Evolutionary conservation across 371 early-diverging fungal genomes (phyloP), one percentile per base, ranked within the genome.

Genomic region (Mortierella polycephala): DNA sequence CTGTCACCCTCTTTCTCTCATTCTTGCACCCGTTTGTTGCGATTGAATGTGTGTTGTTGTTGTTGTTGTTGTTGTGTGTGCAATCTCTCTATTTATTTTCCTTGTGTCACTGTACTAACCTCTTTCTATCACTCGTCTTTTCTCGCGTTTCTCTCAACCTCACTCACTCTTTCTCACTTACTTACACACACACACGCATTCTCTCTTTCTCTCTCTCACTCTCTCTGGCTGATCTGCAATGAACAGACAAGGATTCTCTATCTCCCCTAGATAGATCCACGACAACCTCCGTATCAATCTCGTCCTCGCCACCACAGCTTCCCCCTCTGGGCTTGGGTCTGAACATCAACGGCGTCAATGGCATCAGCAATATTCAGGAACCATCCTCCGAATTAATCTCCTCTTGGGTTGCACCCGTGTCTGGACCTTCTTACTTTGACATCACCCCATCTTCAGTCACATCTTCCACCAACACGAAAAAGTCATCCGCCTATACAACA

Each of bases 361-460:
- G 30, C 30, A 30, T 73, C 37, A 49, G 52, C 45, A 67, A 63
- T 10, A 46, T 63, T 13, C n/a, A 67, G 10, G 64, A 54, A 16
- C 41, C 65, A 16, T 53, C 63, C 30, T 50, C 69, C 0, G 66
- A 62, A 20, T 41, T 61, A 20, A 58, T 75, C 42, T 54, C 62
- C 0, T 67, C 66, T 18, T 67, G 66, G 52, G 52, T 39, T 37
- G 61, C 76, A 9, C 71, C 71, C 39, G 37, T 44, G 5, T 63
- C 70, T 10, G 76, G 71, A n/a, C 71, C 76, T 3, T 66, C 76
- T 18, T 75, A 70, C 30, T 75, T 75, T 51, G 76, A 75, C 56
- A 75, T 75, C 57, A 67, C 76, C 7, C 75, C 75, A 18, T 59
- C 71, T 1, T 53, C 72, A 5, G n/a, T 58, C 16, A 14, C 44